These are phyloP conservation scores for Globisporangium nunn DNA, from an alignment of 352 stramenopile species.

Conservation along the genomic window DNA sequence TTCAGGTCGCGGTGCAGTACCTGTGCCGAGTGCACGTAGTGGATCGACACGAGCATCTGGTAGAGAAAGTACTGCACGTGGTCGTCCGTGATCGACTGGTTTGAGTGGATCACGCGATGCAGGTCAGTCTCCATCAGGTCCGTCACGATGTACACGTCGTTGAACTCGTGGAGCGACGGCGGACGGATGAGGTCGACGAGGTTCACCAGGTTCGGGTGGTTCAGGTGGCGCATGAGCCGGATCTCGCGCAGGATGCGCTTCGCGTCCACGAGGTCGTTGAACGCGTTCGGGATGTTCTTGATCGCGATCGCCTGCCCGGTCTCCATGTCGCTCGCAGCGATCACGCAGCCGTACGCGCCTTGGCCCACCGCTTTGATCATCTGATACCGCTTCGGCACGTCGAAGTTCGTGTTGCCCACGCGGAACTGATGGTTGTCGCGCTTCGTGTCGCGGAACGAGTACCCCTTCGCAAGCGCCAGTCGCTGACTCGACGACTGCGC, in stretches of 20 bases:
- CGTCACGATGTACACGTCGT: constrained; percentile 84
- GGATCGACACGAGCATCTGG: constrained; percentile 71
- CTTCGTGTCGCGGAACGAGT: constrained; percentile 77
- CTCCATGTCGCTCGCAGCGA: constrained; percentile 81
- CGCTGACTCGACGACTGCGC: constrained; percentile 54
- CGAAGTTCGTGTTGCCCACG: constrained; percentile 83
- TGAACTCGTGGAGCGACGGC: constrained; percentile 81
- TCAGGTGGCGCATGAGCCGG: constrained; percentile 83
- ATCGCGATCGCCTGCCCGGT: constrained; percentile 90
- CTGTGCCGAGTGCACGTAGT: constrained; percentile 76
- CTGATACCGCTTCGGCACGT: constrained; percentile 79
- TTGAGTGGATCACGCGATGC: constrained; percentile 75
- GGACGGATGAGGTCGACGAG: constrained; percentile 72
- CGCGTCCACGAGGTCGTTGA: constrained; percentile 84
- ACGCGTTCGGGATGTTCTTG: constrained; percentile 95
- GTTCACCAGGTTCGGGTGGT: constrained; percentile 80
- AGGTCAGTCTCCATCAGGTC: constrained; percentile 78
- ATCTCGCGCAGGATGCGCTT: constrained; percentile 87
- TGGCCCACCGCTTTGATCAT: constrained; percentile 88
- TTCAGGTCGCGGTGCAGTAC: constrained; percentile 76
- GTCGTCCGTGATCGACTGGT: constrained; percentile 75
- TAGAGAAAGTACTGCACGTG: constrained; percentile 79
- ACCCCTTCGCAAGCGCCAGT: constrained; percentile 52
- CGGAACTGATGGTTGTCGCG: constrained; percentile 85
- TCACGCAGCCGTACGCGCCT: constrained; percentile 90